phyloP scores from a whole-genome alignment of 345 rosid genomes.

The Eucalyptus sp. region DNA sequence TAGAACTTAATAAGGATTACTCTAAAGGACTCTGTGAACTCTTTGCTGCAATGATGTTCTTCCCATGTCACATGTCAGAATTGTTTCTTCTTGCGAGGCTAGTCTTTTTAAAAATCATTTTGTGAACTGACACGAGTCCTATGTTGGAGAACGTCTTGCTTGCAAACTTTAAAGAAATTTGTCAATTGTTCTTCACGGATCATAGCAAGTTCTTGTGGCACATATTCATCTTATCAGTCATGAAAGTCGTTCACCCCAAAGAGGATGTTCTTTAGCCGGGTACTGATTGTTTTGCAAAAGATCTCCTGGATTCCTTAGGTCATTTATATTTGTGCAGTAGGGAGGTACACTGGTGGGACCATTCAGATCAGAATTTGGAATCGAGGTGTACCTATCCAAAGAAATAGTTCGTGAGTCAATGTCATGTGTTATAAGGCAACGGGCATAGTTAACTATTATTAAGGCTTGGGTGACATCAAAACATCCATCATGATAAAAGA shows the following conservation, averaged over 20 bases:
- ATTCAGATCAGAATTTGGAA: neutral
- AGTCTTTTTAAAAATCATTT: neutral
- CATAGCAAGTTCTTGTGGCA: neutral
- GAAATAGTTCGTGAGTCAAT: neutral
- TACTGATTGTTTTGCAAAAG: neutral
- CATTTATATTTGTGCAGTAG: neutral
- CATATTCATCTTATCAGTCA: neutral
- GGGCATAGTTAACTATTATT: neutral
- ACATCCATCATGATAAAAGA: neutral
- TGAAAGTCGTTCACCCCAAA: neutral
- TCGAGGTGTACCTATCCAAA: neutral
- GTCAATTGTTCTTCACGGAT: neutral
- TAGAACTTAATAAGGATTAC: slow-evolving; percentile 1
- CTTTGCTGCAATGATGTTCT: neutral
- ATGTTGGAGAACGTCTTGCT: neutral
- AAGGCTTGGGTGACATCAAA: neutral
- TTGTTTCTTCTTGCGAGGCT: neutral
- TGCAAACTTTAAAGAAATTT: neutral
- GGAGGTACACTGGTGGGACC: neutral
- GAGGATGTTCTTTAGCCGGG: neutral
- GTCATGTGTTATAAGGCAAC: neutral
- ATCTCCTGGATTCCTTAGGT: neutral
- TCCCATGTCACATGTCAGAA: neutral
- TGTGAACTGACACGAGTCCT: neutral
- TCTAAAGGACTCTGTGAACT: neutral